Base-by-base conservation (phyloP, 139 green algal species). In the Chlorella sp. region DNA sequence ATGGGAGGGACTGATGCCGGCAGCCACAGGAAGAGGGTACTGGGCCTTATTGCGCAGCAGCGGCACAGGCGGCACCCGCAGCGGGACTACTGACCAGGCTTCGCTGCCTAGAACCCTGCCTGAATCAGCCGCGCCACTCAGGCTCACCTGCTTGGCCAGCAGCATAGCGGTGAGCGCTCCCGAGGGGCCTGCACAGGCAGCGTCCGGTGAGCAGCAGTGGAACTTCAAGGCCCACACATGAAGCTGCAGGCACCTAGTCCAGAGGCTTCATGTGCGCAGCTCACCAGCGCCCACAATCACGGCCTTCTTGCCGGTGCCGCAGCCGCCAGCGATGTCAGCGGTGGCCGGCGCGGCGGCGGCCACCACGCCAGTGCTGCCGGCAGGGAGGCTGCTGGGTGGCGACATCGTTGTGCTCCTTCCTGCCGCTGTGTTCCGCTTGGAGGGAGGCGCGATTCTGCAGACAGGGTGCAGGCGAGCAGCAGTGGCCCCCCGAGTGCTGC, bases 71-170 rank as follows among this genome's bases (percentile, higher is more conserved):
- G n/a, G n/a, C n/a, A n/a, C n/a, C n/a, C n/a, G n/a, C n/a, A n/a
- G n/a, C n/a, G n/a, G n/a, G n/a, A n/a, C n/a, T n/a, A n/a, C n/a
- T n/a, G n/a, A n/a, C n/a, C n/a, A n/a, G n/a, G n/a, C n/a, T n/a
- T n/a, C n/a, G n/a, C n/a, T n/a, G n/a, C n/a, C n/a, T n/a, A n/a
- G n/a, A n/a, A n/a, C n/a, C n/a, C n/a, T n/a, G n/a, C n/a, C n/a
- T n/a, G n/a, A n/a, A n/a, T n/a, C n/a, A n/a, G n/a, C n/a, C n/a
- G n/a, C n/a, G n/a, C n/a, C n/a, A n/a, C n/a, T n/a, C n/a, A n/a
- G 44, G 51, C 51, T 21, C 51, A 60, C 51, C 36, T 82, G 76
- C 57, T 60, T 72, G 26, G 76, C 76, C 60, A 82, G 76, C 23
- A 82, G 26, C 60, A 82, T 73, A 5, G 76, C 60, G 1, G 76